Conservation (phyloP, 2,329 filamentous ascomycete species). For the Immersiporthe knoxdaviesiana region DNA sequence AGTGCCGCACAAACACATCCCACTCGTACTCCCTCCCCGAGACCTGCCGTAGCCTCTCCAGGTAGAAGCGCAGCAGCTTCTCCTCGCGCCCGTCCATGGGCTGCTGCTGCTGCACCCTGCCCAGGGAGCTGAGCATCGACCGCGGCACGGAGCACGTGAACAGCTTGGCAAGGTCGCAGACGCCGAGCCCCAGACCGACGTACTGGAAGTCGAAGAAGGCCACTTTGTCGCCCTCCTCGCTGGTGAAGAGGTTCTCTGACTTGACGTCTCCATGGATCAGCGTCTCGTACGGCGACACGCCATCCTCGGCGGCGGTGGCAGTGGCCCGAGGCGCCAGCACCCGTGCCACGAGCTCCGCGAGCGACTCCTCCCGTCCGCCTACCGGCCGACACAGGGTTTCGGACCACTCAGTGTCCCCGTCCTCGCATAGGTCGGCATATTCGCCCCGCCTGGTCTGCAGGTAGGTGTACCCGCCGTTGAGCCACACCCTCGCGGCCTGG, state of each 20-base stretch:
- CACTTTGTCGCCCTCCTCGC: conserved; percentile 49
- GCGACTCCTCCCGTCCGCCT: conserved; percentile 25
- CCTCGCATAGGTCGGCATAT: conserved; percentile 51
- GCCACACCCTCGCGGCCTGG: conserved; percentile 50
- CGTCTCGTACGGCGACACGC: conserved; percentile 45
- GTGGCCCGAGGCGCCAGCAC: conserved; percentile 50
- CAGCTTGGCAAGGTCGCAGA: conserved; percentile 68
- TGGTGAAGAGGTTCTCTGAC: conserved; percentile 69
- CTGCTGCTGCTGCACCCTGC: conserved; percentile 40
- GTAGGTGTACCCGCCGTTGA: conserved; percentile 72
- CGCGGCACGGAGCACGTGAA: conserved; percentile 68
- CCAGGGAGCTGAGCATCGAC: conserved; percentile 49
- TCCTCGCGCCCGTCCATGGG: conserved; percentile 55
- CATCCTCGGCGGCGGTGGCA: conserved; percentile 29
- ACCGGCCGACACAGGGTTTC: conserved; percentile 47
- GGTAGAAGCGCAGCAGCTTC: conserved; percentile 55
- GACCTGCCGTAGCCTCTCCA: conserved; percentile 39
- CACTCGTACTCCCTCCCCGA: conserved; percentile 52
- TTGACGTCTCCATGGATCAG: conserved; percentile 72
- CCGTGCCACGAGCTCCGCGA: conserved; percentile 55
- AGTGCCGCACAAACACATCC: conserved; percentile 59
- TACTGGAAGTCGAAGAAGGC: conserved; percentile 75
- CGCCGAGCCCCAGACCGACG: conserved; percentile 64
- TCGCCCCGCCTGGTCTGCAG: conserved; percentile 65
- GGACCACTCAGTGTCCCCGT: conserved; percentile 58